phyloP scores from a whole-genome alignment of 176 grass and related monocot species.

The Oryza coarctata region DNA sequence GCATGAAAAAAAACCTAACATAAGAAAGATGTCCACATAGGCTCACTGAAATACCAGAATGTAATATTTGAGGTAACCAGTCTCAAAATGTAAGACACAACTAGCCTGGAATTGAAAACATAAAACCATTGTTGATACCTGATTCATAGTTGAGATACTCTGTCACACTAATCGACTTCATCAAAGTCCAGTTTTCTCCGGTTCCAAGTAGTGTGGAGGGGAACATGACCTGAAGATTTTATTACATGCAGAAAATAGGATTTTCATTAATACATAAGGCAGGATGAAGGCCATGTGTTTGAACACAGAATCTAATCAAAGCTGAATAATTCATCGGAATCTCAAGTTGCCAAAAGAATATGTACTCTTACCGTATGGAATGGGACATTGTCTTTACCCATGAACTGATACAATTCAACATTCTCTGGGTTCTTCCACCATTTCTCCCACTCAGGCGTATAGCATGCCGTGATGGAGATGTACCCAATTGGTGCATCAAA shows the following conservation, averaged over 20 bases:
- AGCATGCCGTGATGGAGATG: constrained; percentile 76
- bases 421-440: constrained; percentile 98
- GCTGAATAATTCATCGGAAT: neutral
- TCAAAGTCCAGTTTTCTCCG: constrained; percentile 72
- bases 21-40: neutral
- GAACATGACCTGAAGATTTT: constrained; percentile 71
- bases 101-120: neutral
- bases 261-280: neutral
- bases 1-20: neutral
- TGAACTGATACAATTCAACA: constrained; percentile 83
- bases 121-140: constrained; percentile 35
- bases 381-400: constrained; percentile 94
- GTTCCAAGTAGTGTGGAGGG: constrained; percentile 79
- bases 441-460: constrained; percentile 77
- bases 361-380: constrained; percentile 68
- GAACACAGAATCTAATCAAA: neutral
- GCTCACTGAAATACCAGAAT: neutral
- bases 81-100: neutral
- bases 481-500: constrained; percentile 90
- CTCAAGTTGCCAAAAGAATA: constrained; percentile 17
- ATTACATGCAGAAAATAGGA: neutral
- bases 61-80: neutral
- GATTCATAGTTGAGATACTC: constrained; percentile 91
- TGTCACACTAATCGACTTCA: constrained; percentile 82
- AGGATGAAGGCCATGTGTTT: neutral